phyloP scores from a whole-genome alignment of 371 early-diverging fungal species.

The Mortierella sp. region DNA sequence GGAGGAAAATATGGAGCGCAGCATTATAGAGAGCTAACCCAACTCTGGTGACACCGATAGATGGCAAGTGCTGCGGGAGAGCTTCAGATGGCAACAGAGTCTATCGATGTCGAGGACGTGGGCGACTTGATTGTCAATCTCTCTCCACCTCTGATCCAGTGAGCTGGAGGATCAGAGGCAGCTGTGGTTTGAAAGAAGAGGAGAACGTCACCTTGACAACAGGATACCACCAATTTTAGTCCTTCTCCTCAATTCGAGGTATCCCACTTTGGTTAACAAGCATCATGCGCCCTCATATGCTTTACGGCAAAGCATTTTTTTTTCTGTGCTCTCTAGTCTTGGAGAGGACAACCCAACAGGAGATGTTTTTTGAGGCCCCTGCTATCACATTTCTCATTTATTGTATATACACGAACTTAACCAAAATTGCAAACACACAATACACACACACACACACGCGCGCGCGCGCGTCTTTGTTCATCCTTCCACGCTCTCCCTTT shows the following conservation, averaged over 20 bases:
- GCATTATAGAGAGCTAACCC: no score
- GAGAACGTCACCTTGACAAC: not conserved
- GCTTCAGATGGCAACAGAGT: slow-evolving; percentile 26
- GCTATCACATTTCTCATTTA: not conserved
- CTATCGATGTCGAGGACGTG: slow-evolving; percentile 29
- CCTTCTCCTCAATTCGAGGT: not conserved
- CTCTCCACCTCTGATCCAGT: slow-evolving; percentile 17
- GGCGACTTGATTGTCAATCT: slow-evolving; percentile 33
- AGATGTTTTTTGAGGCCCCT: no score
- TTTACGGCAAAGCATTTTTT: no score
- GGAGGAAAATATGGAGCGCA: no score
- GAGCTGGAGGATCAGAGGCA: slow-evolving; percentile 4
- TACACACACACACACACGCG: no score
- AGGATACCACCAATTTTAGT: not conserved
- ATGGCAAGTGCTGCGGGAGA: slow-evolving; percentile 36
- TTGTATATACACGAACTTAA: no score
- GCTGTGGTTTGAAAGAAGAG: not conserved
- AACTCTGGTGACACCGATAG: not conserved
- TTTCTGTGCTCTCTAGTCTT: no score
- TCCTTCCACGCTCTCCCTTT: not conserved
- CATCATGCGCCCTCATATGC: no score
- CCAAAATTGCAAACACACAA: no score
- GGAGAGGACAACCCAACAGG: no score
- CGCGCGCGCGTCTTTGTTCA: no score
- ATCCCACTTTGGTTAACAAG: no score